A percentile compares a stretch with the other conserved stretches of the same genome.
These are phyloP conservation scores for Sordaria brevicollis DNA, from an alignment of 495 filamentous ascomycete genomes.

Conservation along the genomic window DNA sequence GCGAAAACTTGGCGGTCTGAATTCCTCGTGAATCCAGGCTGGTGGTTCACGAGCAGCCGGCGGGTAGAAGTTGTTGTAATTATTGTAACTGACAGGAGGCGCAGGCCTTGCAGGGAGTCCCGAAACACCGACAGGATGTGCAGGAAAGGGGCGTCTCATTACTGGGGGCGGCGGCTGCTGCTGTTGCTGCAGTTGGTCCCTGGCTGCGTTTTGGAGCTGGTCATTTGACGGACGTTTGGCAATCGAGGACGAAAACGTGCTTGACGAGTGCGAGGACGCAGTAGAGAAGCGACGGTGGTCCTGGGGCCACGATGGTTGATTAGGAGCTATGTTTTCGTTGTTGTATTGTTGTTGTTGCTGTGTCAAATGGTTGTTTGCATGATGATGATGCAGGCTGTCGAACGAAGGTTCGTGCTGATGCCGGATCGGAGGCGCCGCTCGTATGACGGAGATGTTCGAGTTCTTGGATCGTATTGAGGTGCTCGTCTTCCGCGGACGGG, in stretches of 20 bases:
- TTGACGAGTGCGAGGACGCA: constrained; percentile 37
- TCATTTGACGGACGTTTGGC: constrained; percentile 25
- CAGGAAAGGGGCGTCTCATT: not conserved
- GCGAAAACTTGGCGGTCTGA: not conserved
- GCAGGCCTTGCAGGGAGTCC: not conserved
- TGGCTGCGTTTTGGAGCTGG: constrained; percentile 13
- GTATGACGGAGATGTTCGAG: constrained; percentile 23
- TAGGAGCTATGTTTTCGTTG: constrained; percentile 4
- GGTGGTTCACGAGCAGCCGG: not conserved
- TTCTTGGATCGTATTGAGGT: constrained; percentile 23
- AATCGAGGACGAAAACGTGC: constrained; percentile 28
- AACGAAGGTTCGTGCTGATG: constrained; percentile 18
- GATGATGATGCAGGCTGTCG: constrained; percentile 20
- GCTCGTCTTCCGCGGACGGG: constrained; percentile 39
- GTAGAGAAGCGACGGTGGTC: constrained; percentile 30
- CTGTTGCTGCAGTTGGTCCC: constrained; percentile 5
- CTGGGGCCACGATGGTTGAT: constrained; percentile 23
- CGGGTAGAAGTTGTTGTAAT: not conserved
- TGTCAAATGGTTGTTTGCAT: constrained; percentile 10
- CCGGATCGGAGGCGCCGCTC: constrained; percentile 12
- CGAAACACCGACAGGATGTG: not conserved
- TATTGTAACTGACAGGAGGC: not conserved
- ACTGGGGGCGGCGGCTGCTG: constrained; percentile 1
- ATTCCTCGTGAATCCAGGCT: not conserved
- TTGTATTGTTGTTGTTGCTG: too few relatives aligned